Conservation (phyloP, 805 yeast species). For the Yamadazyma takamatsuzukensis region DNA sequence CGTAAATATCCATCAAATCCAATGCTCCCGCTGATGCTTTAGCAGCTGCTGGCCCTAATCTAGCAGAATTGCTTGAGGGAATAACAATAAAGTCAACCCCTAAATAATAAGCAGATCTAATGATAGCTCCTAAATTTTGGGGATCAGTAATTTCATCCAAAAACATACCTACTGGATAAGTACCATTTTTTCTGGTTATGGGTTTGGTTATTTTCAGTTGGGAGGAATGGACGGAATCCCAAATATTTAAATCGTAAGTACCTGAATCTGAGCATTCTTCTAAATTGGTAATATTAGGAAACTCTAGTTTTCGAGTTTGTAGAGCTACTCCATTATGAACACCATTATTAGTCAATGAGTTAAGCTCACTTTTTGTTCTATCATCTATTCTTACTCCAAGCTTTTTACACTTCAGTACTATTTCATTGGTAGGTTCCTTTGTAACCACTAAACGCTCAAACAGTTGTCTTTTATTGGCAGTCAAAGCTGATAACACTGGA, state of each 20-base stretch:
- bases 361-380: slow-evolving; percentile 50
- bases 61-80: slow-evolving; percentile 69
- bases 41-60: slow-evolving; percentile 70
- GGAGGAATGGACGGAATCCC: slow-evolving; percentile 7
- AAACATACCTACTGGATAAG: slow-evolving; percentile 64
- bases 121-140: slow-evolving; percentile 80
- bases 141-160: slow-evolving; percentile 83
- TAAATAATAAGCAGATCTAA: slow-evolving; percentile 73
- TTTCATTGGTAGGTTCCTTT: slow-evolving; percentile 33
- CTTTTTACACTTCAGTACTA: slow-evolving; percentile 46
- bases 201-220: slow-evolving; percentile 7
- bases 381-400: slow-evolving; percentile 35
- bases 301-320: slow-evolving; percentile 55
- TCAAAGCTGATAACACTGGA: slow-evolving; percentile 68
- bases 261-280: slow-evolving; percentile 18
- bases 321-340: slow-evolving; percentile 80
- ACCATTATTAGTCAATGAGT: slow-evolving; percentile 57
- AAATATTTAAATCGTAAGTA: slow-evolving; percentile 4
- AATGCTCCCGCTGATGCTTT: slow-evolving; percentile 85
- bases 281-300: slow-evolving; percentile 23
- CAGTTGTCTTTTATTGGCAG: slow-evolving; percentile 49
- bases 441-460: slow-evolving; percentile 51
- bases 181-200: slow-evolving; percentile 17
- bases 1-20: slow-evolving; percentile 64
- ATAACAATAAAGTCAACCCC: slow-evolving; percentile 79